Evolutionary conservation across 768 basidiomycete species (phyloP), one percentile per base, ranked within the genome.

Genomic region (Serendipita sp.): DNA sequence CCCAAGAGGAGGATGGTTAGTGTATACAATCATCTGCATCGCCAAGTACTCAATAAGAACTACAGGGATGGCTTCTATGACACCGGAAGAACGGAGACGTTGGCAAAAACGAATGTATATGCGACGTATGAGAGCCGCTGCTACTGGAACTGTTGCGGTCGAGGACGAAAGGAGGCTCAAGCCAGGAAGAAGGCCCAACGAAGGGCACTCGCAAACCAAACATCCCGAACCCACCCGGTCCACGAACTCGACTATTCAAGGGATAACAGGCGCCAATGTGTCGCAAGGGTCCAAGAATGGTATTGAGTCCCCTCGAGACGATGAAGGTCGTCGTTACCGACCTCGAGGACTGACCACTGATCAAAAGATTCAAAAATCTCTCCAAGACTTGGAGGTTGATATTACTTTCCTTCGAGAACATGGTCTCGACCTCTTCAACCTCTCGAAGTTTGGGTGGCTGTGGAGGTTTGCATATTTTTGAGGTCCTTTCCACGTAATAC

Each of bases 61-160:
- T 6, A 52, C 31, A 18, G 48, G n/a, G 5, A 6, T 16, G 16
- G 10, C 48, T 31, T 23, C 16, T 8, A 52, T 52, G 48, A 62
- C 64, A 27, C 64, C 64, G n/a, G 50, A 23, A 15, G 37, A 45
- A 8, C 64, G 64, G 33, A 45, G 52, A 50, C n/a, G 48, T 15
- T 50, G 52, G 31, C 73, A 74, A 65, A 87, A 87, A 65, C 77
- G 86, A 44, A 74, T 88, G 3, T 80, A 86, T 67, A 88, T 88
- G 87, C 82, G 87, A 3, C 79, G 81, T 33, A 83, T 81, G 70
- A 79, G 87, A 46, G 86, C 87, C 2, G 72, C 75, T 33, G 72
- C 75, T 36, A 69, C 70, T 33, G 85, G 76, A 44, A 71, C 67
- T 11, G 69, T 65, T 6, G 72, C 72, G 4, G 73, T 71, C 62